These are phyloP conservation scores for Zelopaecilomyces penicillatus DNA, from an alignment of 2,329 filamentous ascomycete genomes.

Conservation along the genomic window DNA sequence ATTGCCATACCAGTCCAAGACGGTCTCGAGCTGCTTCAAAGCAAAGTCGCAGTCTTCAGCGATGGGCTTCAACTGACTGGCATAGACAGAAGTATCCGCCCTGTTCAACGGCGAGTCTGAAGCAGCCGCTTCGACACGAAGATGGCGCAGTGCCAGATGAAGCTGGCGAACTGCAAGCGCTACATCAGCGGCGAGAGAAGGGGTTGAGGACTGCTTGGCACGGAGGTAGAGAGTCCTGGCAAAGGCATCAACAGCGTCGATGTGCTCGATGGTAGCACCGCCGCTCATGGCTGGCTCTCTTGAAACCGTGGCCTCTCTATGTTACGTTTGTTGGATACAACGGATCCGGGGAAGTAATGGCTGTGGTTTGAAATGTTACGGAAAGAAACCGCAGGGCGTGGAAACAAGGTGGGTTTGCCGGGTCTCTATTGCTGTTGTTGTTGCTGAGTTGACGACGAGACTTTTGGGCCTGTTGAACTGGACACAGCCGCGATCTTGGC, in stretches of 20 bases:
- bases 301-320: background rate
- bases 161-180: conserved; percentile 43
- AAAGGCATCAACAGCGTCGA: conserved; percentile 48
- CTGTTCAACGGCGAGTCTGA: conserved; percentile 46
- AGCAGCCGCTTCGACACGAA: conserved; percentile 50
- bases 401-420: too few relatives aligned
- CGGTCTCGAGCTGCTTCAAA: conserved; percentile 44
- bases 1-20: conserved; percentile 40
- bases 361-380: too few relatives aligned
- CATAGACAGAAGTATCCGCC: conserved; percentile 33
- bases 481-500: background rate
- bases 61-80: conserved; percentile 41
- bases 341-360: too few relatives aligned
- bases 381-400: too few relatives aligned
- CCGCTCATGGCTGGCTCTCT: conserved; percentile 21
- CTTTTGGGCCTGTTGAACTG: background rate
- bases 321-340: background rate
- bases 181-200: conserved; percentile 41
- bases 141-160: conserved; percentile 47
- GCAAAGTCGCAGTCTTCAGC: conserved; percentile 47
- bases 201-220: conserved; percentile 35
- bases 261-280: conserved; percentile 31
- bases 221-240: conserved; percentile 48
- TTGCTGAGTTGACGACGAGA: background rate
- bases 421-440: background rate